These are phyloP conservation scores for Asclepias syriaca DNA, from an alignment of 257 asterid genomes.

Conservation along the genomic window DNA sequence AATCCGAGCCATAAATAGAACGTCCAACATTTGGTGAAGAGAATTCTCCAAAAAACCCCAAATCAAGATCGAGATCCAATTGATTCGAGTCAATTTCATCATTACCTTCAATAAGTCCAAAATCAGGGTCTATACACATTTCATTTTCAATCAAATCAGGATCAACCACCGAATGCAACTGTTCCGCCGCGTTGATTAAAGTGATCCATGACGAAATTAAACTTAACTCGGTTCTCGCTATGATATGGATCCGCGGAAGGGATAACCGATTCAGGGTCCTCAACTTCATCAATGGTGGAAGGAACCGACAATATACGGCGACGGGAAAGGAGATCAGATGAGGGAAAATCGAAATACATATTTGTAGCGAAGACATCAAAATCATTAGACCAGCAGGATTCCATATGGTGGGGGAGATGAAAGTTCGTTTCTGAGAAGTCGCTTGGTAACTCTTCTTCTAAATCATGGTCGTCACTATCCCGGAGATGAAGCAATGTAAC, in stretches of 20 bases:
- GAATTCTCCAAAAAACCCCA: constrained; percentile 23
- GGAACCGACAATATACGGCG: neutral
- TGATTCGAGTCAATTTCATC: constrained; percentile 18
- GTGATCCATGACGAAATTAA: constrained; percentile 37
- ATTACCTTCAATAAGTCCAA: constrained; percentile 18
- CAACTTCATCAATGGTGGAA: constrained; percentile 13
- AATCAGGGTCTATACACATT: constrained; percentile 17
- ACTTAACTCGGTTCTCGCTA: constrained; percentile 30
- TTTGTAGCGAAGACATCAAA: constrained; percentile 25
- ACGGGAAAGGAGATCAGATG: constrained; percentile 5
- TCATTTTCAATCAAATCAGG: constrained; percentile 15
- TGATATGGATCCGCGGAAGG: constrained; percentile 21
- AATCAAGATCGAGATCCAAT: constrained; percentile 28
- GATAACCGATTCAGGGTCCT: constrained; percentile 19
- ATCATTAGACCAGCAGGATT: constrained; percentile 25
- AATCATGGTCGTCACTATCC: constrained; percentile 18
- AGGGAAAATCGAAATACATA: constrained; percentile 18
- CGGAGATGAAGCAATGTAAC: constrained; percentile 21
- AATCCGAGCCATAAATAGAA: constrained; percentile 24
- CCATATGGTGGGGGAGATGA: constrained; percentile 4
- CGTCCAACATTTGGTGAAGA: neutral
- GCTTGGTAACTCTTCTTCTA: constrained; percentile 4
- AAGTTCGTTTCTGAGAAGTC: neutral
- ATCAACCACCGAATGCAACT: constrained; percentile 19
- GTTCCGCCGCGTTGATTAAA: constrained; percentile 37